Base-by-base conservation (phyloP, 768 basidiomycete genomes). In the Nidula microcarpa region DNA sequence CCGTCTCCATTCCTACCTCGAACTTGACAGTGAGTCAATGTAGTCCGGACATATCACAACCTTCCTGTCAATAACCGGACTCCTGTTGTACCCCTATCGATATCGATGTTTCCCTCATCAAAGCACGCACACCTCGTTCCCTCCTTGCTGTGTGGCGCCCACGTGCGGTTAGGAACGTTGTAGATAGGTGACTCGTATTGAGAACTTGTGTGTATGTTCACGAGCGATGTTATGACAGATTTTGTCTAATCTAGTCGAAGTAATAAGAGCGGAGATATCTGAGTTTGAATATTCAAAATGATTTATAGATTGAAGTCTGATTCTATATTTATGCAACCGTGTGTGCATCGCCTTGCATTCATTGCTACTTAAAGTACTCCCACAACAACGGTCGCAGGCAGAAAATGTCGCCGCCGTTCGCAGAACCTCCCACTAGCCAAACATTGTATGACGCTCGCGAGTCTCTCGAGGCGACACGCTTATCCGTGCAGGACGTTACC, bases 391-490 rank as follows among this genome's bases (percentile, higher is more conserved):
- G 11, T 13, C 23, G 45, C 30, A 41, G 9, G 11, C 34, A 13
- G 23, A 23, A 23, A 1, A 23, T 23, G 23, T 23, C 23, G 23
- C 23, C 64, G 49, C 33, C 55, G 33, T 76, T 79, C 55, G 69
- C 74, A 34, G 84, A 87, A 50, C 85, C 85, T 2, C 85, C 87
- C 5, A 89, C 86, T 0, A 68, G 73, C 32, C 67, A 74, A 10
- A 72, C 79, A 43, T 69, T 87, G 30, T 72, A 71, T 4, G 72
- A 77, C 46, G 87, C 87, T 17, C 79, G 78, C 33, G 64, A 68
- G 32, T 60, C 69, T 3, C 82, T 89, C 36, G 60, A 63, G 48
- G 30, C 55, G 2, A 72, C 70, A 14, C 66, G 65, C 50, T 37
- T 52, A n/a, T 68, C 69, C 11, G 63, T 73, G 39, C 51, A 53